phyloP scores from a whole-genome alignment of 73 alveolate genomes.

The Paramecium sexaurelia region DNA sequence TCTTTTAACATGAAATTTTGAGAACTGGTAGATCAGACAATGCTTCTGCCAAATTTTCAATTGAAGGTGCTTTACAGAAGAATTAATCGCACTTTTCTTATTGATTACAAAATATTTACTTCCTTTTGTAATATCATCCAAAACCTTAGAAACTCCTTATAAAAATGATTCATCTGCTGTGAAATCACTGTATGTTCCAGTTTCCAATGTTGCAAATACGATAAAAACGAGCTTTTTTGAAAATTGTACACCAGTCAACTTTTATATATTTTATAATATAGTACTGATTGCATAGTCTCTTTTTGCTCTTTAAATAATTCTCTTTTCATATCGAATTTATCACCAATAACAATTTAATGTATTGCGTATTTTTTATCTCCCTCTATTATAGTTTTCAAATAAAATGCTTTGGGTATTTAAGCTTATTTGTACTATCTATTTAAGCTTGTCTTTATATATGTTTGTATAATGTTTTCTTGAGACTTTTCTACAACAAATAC shows the following conservation, averaged over 20 bases:
- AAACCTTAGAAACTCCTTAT: neutral
- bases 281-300: slow-evolving; percentile 24
- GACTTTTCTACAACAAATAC: neutral
- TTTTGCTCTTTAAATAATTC: slow-evolving; percentile 35
- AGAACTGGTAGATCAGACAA: neutral
- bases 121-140: neutral
- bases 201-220: slow-evolving; percentile 27
- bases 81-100: slow-evolving; percentile 21
- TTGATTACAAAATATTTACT: neutral
- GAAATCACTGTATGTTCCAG: neutral
- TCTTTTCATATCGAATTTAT: neutral
- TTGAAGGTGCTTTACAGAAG: neutral
- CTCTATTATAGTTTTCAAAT: slow-evolving; percentile 7
- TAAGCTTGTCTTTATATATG: neutral
- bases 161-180: slow-evolving; percentile 27
- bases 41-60: neutral
- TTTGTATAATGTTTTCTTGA: neutral
- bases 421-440: neutral
- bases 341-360: slow-evolving; percentile 13
- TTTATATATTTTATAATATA: neutral
- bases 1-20: neutral
- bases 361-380: slow-evolving; percentile 39
- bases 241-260: slow-evolving; percentile 32
- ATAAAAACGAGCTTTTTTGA: neutral
- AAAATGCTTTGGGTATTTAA: neutral